Evolutionary conservation across 1,284 basidiomycete genomes (phyloP).

Genomic region (Cryptococcus sp.): DNA sequence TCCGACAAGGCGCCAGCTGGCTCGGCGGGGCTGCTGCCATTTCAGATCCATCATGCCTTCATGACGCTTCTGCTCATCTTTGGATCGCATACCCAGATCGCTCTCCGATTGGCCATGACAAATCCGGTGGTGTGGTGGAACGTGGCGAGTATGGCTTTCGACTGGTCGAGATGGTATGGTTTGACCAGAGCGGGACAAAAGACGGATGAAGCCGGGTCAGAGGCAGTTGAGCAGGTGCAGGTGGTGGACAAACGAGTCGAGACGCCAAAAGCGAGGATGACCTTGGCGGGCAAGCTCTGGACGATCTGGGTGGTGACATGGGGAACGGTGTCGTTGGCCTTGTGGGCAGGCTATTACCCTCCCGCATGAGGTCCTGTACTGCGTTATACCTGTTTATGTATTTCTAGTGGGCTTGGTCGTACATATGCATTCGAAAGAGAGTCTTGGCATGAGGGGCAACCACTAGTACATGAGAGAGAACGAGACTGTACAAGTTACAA

Average conservation of each 20-base stretch:
- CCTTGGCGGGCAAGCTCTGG: slow-evolving; percentile 13
- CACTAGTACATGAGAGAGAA: no score
- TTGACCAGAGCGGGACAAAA: not conserved
- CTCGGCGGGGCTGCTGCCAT: slow-evolving; percentile 51
- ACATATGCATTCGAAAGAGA: not conserved
- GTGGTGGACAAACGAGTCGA: slow-evolving; percentile 43
- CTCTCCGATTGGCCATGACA: slow-evolving; percentile 70
- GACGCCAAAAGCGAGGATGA: slow-evolving; percentile 12
- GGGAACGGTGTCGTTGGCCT: slow-evolving; percentile 63
- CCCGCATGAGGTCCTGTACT: slow-evolving; percentile 80
- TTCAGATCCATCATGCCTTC: slow-evolving; percentile 62
- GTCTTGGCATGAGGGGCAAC: no score
- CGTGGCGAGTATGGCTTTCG: slow-evolving; percentile 58
- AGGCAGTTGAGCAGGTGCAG: no score
- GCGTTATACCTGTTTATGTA: not conserved
- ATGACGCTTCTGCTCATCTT: slow-evolving; percentile 64
- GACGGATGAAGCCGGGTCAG: not conserved
- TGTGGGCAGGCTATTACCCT: slow-evolving; percentile 83
- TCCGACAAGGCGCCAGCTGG: not conserved
- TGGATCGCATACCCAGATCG: slow-evolving; percentile 83
- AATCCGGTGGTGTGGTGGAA: slow-evolving; percentile 84
- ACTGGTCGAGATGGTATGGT: not conserved
- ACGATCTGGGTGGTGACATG: slow-evolving; percentile 69
- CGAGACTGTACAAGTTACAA: no score
- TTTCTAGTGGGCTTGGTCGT: not conserved